Base-by-base conservation (phyloP, 2,329 filamentous ascomycete species). In the Didymella pinodella region DNA sequence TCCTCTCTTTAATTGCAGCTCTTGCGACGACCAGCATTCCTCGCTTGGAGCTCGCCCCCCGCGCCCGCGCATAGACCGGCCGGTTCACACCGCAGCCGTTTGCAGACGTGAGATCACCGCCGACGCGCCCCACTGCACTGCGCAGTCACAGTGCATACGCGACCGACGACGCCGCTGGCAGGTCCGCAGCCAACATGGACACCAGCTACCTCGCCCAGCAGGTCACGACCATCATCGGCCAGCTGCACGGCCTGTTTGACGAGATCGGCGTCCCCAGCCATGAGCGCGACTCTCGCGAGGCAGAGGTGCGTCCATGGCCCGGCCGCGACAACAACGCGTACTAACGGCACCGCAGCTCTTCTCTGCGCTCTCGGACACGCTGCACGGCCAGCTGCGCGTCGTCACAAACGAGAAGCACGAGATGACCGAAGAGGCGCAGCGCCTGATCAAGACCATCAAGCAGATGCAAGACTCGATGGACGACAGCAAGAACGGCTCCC, bases 181-280 rank as follows among this genome's bases (percentile, higher is more conserved):
- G 73, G 72, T 67, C 68, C 62, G 63, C 66, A 72, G 68, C 68
- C 70, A 66, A 61, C 63, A 96, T 97, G 88, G 93, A 97, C 80
- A 92, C 93, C 59, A 92, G 91, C 77, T 96, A 96, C 79, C 84
- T 98, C 75, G 91, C 92, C 70, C 92, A 96, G 78, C 95, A 98
- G 86, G 92, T 99, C 80, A 95, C 92, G 68, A 92, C 87, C 72
- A 97, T 97, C 75, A 93, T 98, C 76, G 88, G 87, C 78, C 93
- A 97, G 80, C 86, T 99, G 61, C 94, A 98, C 79, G 91, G 90
- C 65, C 86, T 98, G 57, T 99, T 97, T 74, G 95, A 99, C 77
- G 94, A 99, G 76, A 99, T 99, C 73, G 95, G 95, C 59, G 91
- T 99, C n/a, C 87, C 94, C 28, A 88, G 83, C 72, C 93, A 97